phyloP scores from a whole-genome alignment of 805 yeast species.

The Hanseniaspora jakobsenii region DNA sequence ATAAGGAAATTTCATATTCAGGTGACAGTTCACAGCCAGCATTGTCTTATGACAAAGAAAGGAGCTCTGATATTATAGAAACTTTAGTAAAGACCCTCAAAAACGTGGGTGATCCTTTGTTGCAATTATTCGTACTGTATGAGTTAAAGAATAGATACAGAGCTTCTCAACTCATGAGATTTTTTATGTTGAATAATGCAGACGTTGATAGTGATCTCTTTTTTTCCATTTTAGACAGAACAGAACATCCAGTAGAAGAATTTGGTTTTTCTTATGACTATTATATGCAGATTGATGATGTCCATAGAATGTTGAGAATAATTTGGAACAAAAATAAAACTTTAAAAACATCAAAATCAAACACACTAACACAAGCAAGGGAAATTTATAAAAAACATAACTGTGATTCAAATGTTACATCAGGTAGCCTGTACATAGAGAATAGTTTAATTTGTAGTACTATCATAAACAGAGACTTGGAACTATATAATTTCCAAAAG shows the following conservation, averaged over 20 bases:
- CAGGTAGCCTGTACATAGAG: too few species aligned
- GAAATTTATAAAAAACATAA: constrained; percentile 24
- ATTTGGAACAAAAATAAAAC: constrained; percentile 27
- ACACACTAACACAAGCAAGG: constrained; percentile 28
- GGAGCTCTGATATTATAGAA: constrained; percentile 42
- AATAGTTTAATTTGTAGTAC: constrained; percentile 18
- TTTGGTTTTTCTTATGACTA: constrained; percentile 38
- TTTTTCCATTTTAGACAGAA: constrained; percentile 18
- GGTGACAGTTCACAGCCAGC: constrained; percentile 53
- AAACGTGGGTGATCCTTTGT: constrained; percentile 16
- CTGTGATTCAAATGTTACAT: too few species aligned
- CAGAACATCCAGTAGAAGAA: constrained; percentile 28
- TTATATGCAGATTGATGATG: constrained; percentile 53
- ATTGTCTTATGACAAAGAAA: constrained; percentile 19
- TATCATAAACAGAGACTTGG: constrained; percentile 34
- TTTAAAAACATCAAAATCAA: constrained; percentile 24
- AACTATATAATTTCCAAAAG: constrained; percentile 35
- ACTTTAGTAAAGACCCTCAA: constrained; percentile 45
- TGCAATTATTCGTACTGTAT: constrained; percentile 38
- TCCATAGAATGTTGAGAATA: constrained; percentile 35
- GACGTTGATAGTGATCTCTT: constrained; percentile 22
- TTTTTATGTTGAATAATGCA: constrained; percentile 32
- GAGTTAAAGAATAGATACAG: constrained; percentile 43
- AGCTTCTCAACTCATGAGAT: constrained; percentile 54
- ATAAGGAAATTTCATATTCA: constrained; percentile 41